A percentile compares a stretch with the other conserved stretches of the same genome.
Conservation (phyloP, 2,329 filamentous ascomycete species). For the Pezicula neosporulosa region DNA sequence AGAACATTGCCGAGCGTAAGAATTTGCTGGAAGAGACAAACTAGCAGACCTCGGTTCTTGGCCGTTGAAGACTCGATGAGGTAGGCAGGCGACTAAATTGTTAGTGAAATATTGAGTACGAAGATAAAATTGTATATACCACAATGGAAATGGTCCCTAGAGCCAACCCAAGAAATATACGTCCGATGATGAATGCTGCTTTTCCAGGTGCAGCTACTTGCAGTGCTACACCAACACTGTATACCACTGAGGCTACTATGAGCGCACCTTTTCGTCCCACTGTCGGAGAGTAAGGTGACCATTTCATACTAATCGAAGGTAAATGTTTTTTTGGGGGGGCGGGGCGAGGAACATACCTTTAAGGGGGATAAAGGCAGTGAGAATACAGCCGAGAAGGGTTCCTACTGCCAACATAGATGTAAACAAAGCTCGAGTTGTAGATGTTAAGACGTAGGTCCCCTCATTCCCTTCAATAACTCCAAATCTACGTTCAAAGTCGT, state of each 20-base stretch:
- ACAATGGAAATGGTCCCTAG: neutral
- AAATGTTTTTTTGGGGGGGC: neutral
- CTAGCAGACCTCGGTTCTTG: neutral
- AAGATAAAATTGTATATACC: neutral
- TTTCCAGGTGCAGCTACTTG: neutral
- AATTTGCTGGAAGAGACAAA: neutral
- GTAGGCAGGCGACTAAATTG: neutral
- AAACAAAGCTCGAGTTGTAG: neutral
- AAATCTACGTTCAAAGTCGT: neutral
- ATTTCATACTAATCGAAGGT: neutral
- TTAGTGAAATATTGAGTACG: no score
- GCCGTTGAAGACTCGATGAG: neutral
- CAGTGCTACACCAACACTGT: neutral
- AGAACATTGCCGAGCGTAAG: neutral
- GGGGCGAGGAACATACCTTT: no score
- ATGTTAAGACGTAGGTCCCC: neutral
- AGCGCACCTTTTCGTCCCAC: neutral
- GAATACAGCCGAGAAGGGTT: neutral
- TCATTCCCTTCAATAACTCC: neutral
- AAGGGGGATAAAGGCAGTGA: neutral
- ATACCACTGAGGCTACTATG: neutral
- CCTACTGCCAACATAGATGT: neutral
- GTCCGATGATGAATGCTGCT: neutral
- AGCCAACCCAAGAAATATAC: neutral
- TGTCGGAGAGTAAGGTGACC: neutral